Evolutionary conservation across 169 alveolate species (phyloP).

Genomic region (Miamiensis avidus): DNA sequence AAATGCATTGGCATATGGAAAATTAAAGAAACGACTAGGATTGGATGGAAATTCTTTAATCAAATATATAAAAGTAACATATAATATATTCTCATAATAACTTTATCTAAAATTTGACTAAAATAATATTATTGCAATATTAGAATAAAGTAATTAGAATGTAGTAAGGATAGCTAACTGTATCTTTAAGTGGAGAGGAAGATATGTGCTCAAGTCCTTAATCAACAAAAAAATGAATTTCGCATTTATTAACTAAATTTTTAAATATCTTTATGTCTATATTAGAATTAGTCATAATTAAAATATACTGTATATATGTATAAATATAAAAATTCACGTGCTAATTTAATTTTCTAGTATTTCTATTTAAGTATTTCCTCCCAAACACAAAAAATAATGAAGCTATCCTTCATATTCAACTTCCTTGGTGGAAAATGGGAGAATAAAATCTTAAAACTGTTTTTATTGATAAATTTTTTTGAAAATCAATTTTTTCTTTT

Average conservation of each 20-base stretch:
- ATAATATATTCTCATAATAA: neutral
- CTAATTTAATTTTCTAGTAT: neutral
- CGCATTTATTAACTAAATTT: too few relatives aligned
- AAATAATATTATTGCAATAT: too few relatives aligned
- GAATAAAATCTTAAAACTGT: too few relatives aligned
- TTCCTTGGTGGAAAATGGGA: neutral
- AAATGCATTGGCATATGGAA: conserved; percentile 32
- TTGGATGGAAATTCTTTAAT: conserved; percentile 29
- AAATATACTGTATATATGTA: too few relatives aligned
- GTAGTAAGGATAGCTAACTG: too few relatives aligned
- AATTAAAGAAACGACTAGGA: conserved; percentile 24
- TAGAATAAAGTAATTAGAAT: neutral
- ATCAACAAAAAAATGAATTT: too few relatives aligned
- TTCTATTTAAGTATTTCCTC: neutral
- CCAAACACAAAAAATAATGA: neutral
- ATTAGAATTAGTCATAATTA: too few relatives aligned
- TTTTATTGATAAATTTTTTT: too few relatives aligned
- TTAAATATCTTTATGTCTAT: too few relatives aligned
- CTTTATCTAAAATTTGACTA: too few relatives aligned
- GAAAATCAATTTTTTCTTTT: neutral
- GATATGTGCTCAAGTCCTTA: too few relatives aligned
- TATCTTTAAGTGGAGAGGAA: too few relatives aligned
- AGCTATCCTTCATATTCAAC: neutral
- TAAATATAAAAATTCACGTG: neutral
- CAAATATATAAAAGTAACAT: conserved; percentile 25